These are phyloP conservation scores for Suillus bovinus DNA, from an alignment of 768 basidiomycete species.

Conservation along the genomic window DNA sequence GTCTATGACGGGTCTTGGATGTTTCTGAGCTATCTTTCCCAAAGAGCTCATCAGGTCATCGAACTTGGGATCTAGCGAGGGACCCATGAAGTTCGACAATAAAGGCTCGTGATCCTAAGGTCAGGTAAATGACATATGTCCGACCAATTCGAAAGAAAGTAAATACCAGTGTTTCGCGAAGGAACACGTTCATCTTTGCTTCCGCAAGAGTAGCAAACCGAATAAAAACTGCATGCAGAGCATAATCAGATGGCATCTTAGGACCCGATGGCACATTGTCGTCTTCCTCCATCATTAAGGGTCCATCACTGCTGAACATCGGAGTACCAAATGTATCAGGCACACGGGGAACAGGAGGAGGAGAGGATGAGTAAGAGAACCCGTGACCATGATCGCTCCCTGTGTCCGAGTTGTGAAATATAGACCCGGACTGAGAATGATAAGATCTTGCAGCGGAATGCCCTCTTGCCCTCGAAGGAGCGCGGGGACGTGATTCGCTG, in stretches of 20 bases:
- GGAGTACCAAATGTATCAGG: conserved; percentile 58
- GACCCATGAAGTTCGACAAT: conserved; percentile 67
- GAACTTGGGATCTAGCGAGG: conserved; percentile 72
- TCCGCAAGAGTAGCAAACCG: conserved; percentile 83
- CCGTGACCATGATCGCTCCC: conserved; percentile 68
- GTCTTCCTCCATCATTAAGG: conserved; percentile 57
- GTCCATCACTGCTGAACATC: conserved; percentile 49
- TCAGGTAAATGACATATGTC: background rate
- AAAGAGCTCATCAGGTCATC: conserved; percentile 86
- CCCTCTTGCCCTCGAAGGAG: conserved; percentile 49
- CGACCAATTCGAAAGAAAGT: background rate
- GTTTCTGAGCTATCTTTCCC: conserved; percentile 82
- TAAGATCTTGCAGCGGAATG: conserved; percentile 69
- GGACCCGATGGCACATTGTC: conserved; percentile 71
- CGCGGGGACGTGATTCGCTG: conserved; percentile 37
- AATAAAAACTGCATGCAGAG: conserved; percentile 85
- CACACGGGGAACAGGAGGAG: conserved; percentile 79
- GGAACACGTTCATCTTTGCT: conserved; percentile 72
- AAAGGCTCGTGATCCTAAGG: conserved; percentile 69
- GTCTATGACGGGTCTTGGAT: conserved; percentile 82
- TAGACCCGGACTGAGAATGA: conserved; percentile 76
- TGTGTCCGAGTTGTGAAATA: conserved; percentile 66
- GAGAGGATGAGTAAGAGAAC: conserved; percentile 48
- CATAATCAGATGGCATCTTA: conserved; percentile 85
- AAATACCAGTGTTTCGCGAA: conserved; percentile 67